Conservation (phyloP, 2,329 filamentous ascomycete genomes). For the Exophiala sideris region DNA sequence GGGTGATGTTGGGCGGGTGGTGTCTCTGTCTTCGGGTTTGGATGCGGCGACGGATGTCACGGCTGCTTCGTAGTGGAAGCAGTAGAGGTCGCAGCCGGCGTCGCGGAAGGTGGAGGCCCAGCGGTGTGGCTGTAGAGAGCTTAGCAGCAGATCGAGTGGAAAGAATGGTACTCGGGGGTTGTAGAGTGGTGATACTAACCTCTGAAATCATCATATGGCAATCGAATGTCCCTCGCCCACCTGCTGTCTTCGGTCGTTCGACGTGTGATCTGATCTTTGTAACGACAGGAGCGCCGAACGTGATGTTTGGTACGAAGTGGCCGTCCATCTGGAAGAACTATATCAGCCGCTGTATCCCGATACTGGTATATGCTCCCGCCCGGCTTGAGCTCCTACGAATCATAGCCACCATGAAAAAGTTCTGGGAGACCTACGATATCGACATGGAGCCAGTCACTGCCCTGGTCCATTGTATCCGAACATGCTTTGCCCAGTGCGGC, state of each 20-base stretch:
- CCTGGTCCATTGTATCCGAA: constrained; percentile 76
- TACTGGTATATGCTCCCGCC: neutral
- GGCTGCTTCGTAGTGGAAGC: constrained; percentile 98
- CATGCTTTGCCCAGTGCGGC: constrained; percentile 83
- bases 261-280: constrained; percentile 89
- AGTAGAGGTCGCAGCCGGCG: constrained; percentile 96
- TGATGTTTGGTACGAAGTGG: constrained; percentile 98
- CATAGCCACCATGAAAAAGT: too few species aligned
- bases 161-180: neutral
- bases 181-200: constrained; percentile 49
- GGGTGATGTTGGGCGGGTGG: constrained; percentile 69
- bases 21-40: constrained; percentile 66
- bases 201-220: constrained; percentile 99
- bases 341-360: neutral
- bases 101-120: constrained; percentile 96
- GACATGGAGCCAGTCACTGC: constrained; percentile 90
- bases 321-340: constrained; percentile 67
- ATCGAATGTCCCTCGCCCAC: constrained; percentile 90
- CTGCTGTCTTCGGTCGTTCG: constrained; percentile 63
- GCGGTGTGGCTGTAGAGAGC: constrained; percentile 73
- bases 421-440: constrained; percentile 71
- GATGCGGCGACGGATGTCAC: constrained; percentile 78
- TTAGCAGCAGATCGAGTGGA: constrained; percentile 4
- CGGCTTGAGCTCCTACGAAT: too few species aligned
- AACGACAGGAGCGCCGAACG: constrained; percentile 91